Percentiles rank a stretch among this genome's conserved stretches.
Evolutionary conservation across 2,329 filamentous ascomycete genomes (phyloP).

Genomic region (Fusarium sp.): DNA sequence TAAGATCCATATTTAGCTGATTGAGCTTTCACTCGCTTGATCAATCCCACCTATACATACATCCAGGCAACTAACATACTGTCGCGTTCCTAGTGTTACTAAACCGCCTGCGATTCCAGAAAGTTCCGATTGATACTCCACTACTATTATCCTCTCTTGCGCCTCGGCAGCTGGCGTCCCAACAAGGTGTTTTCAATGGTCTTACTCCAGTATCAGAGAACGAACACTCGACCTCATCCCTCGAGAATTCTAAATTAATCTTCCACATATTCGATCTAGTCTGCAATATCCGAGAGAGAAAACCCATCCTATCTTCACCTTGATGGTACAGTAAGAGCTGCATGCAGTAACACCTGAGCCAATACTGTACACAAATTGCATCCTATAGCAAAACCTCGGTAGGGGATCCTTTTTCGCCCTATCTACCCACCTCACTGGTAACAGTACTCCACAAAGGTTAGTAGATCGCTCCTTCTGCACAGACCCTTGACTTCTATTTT

Average conservation of each 20-base stretch:
- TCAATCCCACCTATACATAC: neutral
- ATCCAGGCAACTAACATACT: constrained; percentile 1
- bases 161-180: neutral
- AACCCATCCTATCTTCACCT: neutral
- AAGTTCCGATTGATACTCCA: constrained; percentile 8
- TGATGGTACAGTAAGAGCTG: neutral
- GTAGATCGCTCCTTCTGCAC: constrained; percentile 42
- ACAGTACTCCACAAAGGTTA: constrained; percentile 38
- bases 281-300: neutral
- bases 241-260: neutral
- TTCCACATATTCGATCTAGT: neutral
- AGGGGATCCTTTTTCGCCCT: constrained; percentile 2
- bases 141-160: neutral
- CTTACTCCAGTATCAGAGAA: neutral
- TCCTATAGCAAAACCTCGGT: neutral
- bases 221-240: neutral
- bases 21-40: neutral
- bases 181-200: constrained; percentile 29
- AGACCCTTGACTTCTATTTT: constrained; percentile 34
- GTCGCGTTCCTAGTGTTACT: neutral
- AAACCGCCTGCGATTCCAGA: neutral
- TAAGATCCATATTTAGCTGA: neutral
- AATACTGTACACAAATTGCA: neutral
- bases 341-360: neutral
- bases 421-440: constrained; percentile 35